A percentile compares a stretch with the other conserved stretches of the same genome.
Conservation (phyloP, 768 basidiomycete genomes). For the Amanita pallidorosea region DNA sequence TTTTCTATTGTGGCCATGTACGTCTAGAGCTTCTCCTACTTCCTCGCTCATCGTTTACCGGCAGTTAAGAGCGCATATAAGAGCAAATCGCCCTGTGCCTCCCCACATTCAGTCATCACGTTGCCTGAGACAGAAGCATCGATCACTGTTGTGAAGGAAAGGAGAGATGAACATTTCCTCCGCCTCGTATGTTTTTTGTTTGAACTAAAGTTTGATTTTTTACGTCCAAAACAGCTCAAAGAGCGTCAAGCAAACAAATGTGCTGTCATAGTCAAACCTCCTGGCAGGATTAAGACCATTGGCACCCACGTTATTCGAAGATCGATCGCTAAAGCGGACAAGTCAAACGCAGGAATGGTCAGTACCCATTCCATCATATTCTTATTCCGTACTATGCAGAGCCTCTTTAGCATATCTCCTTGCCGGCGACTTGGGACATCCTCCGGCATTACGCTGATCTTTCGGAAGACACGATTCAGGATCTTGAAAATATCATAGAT, state of each 20-base stretch:
- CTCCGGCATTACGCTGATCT: no score
- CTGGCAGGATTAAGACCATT: not conserved
- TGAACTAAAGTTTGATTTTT: no score
- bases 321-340: no score
- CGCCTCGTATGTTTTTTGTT: no score
- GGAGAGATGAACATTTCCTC: not conserved
- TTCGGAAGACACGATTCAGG: slow-evolving; percentile 2
- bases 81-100: not conserved
- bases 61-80: no score
- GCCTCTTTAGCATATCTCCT: not conserved
- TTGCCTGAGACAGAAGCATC: not conserved
- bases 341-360: no score
- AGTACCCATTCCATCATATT: not conserved
- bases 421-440: no score
- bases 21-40: no score
- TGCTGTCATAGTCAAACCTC: slow-evolving; percentile 1
- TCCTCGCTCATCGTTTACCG: no score
- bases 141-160: not conserved
- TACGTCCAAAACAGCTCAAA: no score
- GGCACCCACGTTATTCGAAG: no score
- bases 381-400: slow-evolving; percentile 2
- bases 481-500: slow-evolving; percentile 4
- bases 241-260: slow-evolving; percentile 3
- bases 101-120: not conserved
- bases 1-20: not conserved